Conservation (phyloP, 78 protist genomes). For the Monocercomonoides exilis region DNA sequence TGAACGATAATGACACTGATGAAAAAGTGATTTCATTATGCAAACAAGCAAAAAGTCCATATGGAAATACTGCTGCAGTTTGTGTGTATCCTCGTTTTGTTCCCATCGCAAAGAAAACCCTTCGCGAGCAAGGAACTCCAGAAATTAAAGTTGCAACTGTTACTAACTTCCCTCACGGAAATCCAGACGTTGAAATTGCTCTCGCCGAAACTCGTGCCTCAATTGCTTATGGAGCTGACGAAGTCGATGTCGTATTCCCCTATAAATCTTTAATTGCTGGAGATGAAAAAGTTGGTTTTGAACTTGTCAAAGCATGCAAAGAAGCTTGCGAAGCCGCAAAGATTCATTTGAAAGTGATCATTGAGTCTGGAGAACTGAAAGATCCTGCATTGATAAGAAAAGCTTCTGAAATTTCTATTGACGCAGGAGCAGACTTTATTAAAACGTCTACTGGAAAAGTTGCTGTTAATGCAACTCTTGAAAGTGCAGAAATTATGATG, state of each 20-base stretch:
- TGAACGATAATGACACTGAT: constrained; percentile 30
- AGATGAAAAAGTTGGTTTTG: constrained; percentile 1
- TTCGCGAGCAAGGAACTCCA: constrained; percentile 13
- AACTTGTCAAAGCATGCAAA: neutral
- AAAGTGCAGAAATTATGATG: constrained; percentile 7
- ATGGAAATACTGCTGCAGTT: constrained; percentile 17
- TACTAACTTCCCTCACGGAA: constrained; percentile 35
- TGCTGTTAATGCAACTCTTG: constrained; percentile 16
- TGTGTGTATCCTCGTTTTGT: constrained; percentile 29
- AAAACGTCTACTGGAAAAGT: constrained; percentile 36
- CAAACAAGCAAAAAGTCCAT: neutral
- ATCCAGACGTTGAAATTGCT: neutral
- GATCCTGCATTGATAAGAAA: neutral
- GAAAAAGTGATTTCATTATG: constrained; percentile 5
- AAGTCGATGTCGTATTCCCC: constrained; percentile 32
- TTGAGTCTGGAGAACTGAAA: constrained; percentile 22
- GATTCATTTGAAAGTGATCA: constrained; percentile 5
- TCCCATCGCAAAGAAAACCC: neutral
- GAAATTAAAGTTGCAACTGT: constrained; percentile 22
- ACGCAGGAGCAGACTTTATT: constrained; percentile 36
- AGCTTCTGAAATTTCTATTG: constrained; percentile 20
- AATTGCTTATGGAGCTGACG: constrained; percentile 30
- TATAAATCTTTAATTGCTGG: neutral
- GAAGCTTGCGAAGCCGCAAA: neutral
- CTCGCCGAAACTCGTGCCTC: constrained; percentile 16